phyloP scores from a whole-genome alignment of 1,284 basidiomycete genomes.

The Sporisorium exsertum region DNA sequence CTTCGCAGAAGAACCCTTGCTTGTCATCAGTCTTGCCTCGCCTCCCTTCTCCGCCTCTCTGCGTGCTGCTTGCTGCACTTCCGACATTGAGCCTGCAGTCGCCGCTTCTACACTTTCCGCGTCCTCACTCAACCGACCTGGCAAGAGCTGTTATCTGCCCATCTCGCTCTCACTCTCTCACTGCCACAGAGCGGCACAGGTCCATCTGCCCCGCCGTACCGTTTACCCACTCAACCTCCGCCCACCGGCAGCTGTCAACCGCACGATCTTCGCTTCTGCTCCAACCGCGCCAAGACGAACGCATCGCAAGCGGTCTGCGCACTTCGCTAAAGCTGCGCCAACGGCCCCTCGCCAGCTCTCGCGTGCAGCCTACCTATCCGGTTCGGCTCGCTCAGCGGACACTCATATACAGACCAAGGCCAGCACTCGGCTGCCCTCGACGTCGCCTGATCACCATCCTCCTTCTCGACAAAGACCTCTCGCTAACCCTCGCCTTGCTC shows the following conservation, averaged over 20 bases:
- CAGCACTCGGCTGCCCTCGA: conserved; percentile 1
- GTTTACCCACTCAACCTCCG: background rate
- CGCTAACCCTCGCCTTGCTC: background rate
- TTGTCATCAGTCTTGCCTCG: background rate
- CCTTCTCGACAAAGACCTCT: background rate
- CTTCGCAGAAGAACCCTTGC: background rate
- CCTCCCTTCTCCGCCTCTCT: background rate
- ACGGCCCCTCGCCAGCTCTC: background rate
- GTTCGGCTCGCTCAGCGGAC: background rate
- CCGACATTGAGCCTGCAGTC: too few species aligned
- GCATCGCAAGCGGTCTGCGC: conserved; percentile 6
- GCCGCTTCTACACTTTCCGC: too few species aligned
- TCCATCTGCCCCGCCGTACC: background rate
- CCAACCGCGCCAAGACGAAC: too few species aligned
- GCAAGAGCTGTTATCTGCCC: background rate
- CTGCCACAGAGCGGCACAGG: background rate
- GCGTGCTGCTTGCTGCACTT: too few species aligned
- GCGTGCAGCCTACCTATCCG: background rate
- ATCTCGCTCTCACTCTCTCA: background rate
- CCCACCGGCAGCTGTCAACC: background rate
- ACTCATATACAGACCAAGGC: background rate
- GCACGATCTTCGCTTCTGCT: too few species aligned
- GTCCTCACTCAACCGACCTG: too few species aligned
- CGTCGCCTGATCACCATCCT: background rate
- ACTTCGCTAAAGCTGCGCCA: background rate